These are phyloP conservation scores for Penicillium paxilli DNA, from an alignment of 495 filamentous ascomycete genomes.

Conservation along the genomic window DNA sequence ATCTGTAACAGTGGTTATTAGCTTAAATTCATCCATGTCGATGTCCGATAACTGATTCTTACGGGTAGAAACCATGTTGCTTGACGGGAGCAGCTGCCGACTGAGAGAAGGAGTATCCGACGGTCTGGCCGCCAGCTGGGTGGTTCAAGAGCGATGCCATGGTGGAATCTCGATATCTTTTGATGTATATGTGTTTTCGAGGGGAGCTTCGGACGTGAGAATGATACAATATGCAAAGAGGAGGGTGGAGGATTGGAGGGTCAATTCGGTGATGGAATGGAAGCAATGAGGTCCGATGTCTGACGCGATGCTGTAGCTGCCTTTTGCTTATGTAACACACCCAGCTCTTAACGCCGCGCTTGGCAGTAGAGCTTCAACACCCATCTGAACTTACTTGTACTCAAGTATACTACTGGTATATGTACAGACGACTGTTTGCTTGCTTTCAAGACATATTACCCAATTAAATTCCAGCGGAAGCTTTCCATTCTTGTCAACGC, in stretches of 20 bases:
- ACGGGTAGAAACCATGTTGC: slow-evolving; percentile 95
- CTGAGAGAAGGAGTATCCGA: slow-evolving; percentile 64
- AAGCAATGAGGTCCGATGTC: slow-evolving; percentile 21
- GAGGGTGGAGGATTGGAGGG: slow-evolving; percentile 1
- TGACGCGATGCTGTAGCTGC: slow-evolving; percentile 46
- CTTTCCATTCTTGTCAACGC: no score
- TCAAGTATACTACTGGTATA: no score
- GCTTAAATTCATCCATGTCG: not conserved
- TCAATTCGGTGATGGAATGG: slow-evolving; percentile 10
- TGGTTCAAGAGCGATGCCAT: slow-evolving; percentile 51
- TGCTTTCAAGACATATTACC: no score
- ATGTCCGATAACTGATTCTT: slow-evolving; percentile 18
- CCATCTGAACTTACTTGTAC: not conserved
- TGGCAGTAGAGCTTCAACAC: not conserved
- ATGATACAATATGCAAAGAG: not conserved
- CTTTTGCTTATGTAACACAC: slow-evolving; percentile 41
- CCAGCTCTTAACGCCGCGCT: slow-evolving; percentile 3
- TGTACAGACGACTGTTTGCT: no score
- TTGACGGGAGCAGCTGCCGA: slow-evolving; percentile 48
- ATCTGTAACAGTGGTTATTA: slow-evolving; percentile 54
- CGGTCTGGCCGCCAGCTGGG: slow-evolving; percentile 39
- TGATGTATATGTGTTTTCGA: not conserved
- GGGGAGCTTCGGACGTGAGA: not conserved
- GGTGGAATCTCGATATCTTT: slow-evolving; percentile 3
- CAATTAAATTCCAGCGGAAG: no score